Evolutionary conservation across 176 grass and related monocot genomes (phyloP), one percentile per base, ranked within the genome.

Genomic region (Musa beccarii): DNA sequence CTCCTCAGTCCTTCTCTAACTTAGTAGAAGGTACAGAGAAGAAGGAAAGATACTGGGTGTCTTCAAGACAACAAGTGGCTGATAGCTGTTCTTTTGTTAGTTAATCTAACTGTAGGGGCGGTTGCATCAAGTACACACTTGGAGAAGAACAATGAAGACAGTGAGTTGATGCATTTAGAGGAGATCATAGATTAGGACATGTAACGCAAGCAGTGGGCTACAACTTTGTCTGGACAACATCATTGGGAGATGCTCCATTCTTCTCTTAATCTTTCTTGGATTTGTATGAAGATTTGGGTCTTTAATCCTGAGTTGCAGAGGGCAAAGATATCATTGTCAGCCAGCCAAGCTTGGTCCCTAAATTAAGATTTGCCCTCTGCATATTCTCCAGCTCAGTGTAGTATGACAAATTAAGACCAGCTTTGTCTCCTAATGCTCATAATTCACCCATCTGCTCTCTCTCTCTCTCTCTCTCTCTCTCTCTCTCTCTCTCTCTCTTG

Each of bases 301-400:
- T 34, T 43, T 24, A 49, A 68, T 43, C 43, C 1, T 15, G 6
- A 17, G 12, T 68, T 28, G 34, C 9, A 70, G 17, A 25, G 68
- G 68, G 16, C 51, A 49, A 51, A 70, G 29, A 10, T 70, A 10
- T 70, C 68, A 70, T 70, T 70, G 51, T 70, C 68, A 70, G 20
- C 68, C 68, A 70, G 68, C 68, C 50, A 70, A 70, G 68, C 8
- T n/a, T 14, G 61, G 68, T 9, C 68, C 68, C 49, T 51, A 19
- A 70, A 51, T n/a, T 49, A 43, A 43, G 4, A 43, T 43, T 43
- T 9, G 59, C 17, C n/a, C 59, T 63, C 19, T 19, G 8, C 1
- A 63, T 20, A 63, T 63, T 19, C 3, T 20, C 17, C 17, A 65
- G 62, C 21, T 24, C 10, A 65, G 21, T 26, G 6, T 43, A 43